phyloP scores from a whole-genome alignment of 2,329 filamentous ascomycete species.

The Erysiphe pisi region DNA sequence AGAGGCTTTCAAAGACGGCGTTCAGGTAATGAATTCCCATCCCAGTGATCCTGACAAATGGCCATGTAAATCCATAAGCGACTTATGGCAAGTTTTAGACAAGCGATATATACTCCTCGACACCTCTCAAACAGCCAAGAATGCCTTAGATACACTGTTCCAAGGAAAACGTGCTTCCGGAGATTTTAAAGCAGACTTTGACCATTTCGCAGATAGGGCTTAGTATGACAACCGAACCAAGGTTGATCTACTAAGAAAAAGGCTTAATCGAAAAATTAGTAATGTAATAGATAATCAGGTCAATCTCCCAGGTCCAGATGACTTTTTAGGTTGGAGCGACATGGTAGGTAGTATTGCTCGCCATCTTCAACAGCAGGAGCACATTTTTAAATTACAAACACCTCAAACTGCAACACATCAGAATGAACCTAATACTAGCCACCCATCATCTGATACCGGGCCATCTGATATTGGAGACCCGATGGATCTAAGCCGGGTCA shows the following conservation, averaged over 20 bases:
- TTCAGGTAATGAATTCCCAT: neutral
- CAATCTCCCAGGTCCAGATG: neutral
- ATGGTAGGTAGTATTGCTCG: neutral
- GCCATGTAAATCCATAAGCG: neutral
- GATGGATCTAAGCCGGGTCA: too few species aligned
- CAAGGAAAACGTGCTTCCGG: neutral
- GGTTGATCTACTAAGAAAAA: neutral
- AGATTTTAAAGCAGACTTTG: neutral
- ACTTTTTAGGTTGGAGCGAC: neutral
- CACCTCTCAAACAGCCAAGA: neutral
- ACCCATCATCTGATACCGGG: too few species aligned
- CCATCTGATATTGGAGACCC: too few species aligned
- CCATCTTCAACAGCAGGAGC: neutral
- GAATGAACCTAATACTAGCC: too few species aligned
- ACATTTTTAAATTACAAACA: neutral
- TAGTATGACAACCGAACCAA: neutral
- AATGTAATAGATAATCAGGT: neutral
- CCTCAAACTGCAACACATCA: too few species aligned
- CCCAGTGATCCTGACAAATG: neutral
- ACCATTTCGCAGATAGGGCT: neutral
- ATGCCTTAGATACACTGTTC: neutral
- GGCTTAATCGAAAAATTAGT: neutral
- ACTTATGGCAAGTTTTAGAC: neutral
- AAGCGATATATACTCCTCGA: neutral
- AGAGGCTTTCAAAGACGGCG: neutral